Percentiles rank a stretch among this genome's conserved stretches.
Conservation (phyloP, 106 monocot genomes). For the Amphibolis antarctica region DNA sequence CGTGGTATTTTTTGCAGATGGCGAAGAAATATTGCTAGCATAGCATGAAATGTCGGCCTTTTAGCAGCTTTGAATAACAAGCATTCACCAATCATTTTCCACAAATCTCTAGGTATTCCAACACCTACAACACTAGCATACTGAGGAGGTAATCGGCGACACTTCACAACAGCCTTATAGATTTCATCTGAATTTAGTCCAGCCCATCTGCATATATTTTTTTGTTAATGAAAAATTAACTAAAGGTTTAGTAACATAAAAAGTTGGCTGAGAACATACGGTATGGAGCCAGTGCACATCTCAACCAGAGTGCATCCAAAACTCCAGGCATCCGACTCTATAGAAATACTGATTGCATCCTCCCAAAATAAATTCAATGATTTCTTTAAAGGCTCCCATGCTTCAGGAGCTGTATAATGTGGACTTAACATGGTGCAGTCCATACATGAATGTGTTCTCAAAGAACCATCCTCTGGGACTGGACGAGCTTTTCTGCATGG, state of each 20-base stretch:
- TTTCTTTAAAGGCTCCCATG: constrained; percentile 84
- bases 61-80: constrained; percentile 75
- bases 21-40: constrained; percentile 85
- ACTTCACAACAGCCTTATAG: constrained; percentile 70
- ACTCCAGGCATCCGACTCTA: constrained; percentile 96
- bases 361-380: constrained; percentile 87
- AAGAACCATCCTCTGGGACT: constrained; percentile 44
- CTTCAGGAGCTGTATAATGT: constrained; percentile 91
- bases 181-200: constrained; percentile 87
- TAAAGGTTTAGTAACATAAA: neutral
- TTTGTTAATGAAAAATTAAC: constrained; percentile 2
- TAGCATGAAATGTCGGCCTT: constrained; percentile 87
- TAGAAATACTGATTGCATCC: constrained; percentile 67
- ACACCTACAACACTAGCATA: constrained; percentile 95
- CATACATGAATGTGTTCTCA: constrained; percentile 72
- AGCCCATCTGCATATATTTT: constrained; percentile 64
- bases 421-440: constrained; percentile 88
- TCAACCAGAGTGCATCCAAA: constrained; percentile 96
- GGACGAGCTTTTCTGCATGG: constrained; percentile 48
- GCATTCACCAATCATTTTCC: constrained; percentile 99
- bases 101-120: constrained; percentile 88
- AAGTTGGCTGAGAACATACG: constrained; percentile 45
- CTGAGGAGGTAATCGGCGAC: constrained; percentile 66
- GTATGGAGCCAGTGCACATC: constrained; percentile 98
- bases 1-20: constrained; percentile 86